A percentile compares a stretch with the other conserved stretches of the same genome.
phyloP scores from a whole-genome alignment of 371 early-diverging fungal species.

The Actinomortierella ambigua region DNA sequence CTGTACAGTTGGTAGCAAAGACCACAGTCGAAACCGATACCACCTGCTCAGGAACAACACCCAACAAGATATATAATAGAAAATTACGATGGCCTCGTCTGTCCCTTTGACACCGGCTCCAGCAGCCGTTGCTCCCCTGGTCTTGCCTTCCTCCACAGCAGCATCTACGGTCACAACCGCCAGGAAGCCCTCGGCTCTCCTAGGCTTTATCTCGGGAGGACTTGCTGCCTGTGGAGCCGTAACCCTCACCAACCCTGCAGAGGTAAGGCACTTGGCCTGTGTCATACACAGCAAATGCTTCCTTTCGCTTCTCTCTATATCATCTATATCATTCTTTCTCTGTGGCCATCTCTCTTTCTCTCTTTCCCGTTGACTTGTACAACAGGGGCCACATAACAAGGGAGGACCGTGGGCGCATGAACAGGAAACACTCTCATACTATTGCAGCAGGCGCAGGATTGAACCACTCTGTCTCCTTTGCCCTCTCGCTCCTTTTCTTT shows the following conservation, averaged over 20 bases:
- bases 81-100: neutral
- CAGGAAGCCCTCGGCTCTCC: constrained; percentile 30
- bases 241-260: constrained; percentile 93
- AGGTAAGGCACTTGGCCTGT: constrained; percentile 76
- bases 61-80: neutral
- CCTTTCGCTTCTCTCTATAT: constrained; percentile 1
- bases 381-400: neutral
- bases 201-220: constrained; percentile 76
- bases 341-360: too few species aligned
- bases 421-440: too few species aligned
- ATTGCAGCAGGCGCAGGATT: too few species aligned
- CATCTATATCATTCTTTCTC: too few species aligned
- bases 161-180: constrained; percentile 2
- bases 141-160: neutral
- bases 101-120: neutral
- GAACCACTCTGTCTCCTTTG: too few species aligned
- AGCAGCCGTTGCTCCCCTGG: neutral
- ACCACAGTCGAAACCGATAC: constrained; percentile 9
- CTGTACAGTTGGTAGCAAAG: neutral
- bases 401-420: too few species aligned
- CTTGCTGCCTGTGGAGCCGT: constrained; percentile 90
- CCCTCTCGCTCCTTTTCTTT: too few species aligned
- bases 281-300: too few species aligned
- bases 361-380: neutral
- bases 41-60: neutral